Evolutionary conservation across 75 land plant genomes (phyloP).

Genomic region (Picea sitchensis): DNA sequence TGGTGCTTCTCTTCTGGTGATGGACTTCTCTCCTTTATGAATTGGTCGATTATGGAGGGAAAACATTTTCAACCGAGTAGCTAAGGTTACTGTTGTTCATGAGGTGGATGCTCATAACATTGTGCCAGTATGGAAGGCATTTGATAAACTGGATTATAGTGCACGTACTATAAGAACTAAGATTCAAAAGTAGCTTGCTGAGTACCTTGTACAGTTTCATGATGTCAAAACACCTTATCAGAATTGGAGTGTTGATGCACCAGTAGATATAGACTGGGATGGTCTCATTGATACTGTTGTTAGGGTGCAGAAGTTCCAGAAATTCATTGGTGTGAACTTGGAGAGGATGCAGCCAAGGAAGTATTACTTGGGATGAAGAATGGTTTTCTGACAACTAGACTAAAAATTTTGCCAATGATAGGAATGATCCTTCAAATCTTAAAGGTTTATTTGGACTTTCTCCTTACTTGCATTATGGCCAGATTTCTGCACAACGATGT

Average conservation of each 20-base stretch:
- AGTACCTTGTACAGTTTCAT: conserved; percentile 82
- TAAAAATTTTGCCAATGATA: conserved; percentile 58
- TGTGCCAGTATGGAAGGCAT: conserved; percentile 92
- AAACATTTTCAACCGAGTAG: conserved; percentile 45
- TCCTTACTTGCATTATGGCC: conserved; percentile 95
- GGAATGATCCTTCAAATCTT: conserved; percentile 91
- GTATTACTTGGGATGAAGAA: conserved; percentile 61
- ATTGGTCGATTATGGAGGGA: conserved; percentile 61
- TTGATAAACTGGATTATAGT: conserved; percentile 77
- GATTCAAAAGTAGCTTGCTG: conserved; percentile 72
- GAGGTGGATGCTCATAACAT: conserved; percentile 99
- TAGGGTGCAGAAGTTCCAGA: conserved; percentile 92
- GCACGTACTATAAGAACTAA: conserved; percentile 85
- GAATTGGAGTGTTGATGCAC: conserved; percentile 42
- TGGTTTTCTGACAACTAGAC: conserved; percentile 74
- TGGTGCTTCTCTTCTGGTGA: conserved; percentile 75
- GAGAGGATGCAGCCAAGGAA: conserved; percentile 88
- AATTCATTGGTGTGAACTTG: conserved; percentile 85
- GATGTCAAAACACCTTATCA: conserved; percentile 18
- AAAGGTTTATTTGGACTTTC: conserved; percentile 76
- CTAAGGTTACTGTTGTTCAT: conserved; percentile 43
- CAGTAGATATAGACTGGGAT: conserved; percentile 69
- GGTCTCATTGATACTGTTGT: conserved; percentile 53
- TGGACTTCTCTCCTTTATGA: conserved; percentile 84
- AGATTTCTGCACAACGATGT: conserved; percentile 91